These are phyloP conservation scores for Arthroderma sp. DNA, from an alignment of 2,329 filamentous ascomycete species.

Conservation along the genomic window DNA sequence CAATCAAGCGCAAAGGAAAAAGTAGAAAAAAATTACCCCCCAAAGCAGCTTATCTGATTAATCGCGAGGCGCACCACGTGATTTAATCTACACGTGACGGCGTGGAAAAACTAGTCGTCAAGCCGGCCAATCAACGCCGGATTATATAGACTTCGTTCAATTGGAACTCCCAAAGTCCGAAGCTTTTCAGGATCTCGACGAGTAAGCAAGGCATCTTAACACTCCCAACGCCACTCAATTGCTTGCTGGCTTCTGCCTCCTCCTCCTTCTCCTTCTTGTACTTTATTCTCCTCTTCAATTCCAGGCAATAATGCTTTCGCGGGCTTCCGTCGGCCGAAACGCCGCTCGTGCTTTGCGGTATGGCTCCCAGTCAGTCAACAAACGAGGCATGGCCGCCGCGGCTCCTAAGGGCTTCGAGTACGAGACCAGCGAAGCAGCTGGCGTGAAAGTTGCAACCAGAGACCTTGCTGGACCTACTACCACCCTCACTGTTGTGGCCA, in stretches of 20 bases:
- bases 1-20: neutral
- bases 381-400: slow-evolving; percentile 52
- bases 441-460: slow-evolving; percentile 84
- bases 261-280: neutral
- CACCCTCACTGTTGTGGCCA: slow-evolving; percentile 80
- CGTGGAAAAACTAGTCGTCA: slow-evolving; percentile 15
- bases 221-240: neutral
- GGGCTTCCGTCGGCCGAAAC: slow-evolving; percentile 50
- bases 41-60: too few species aligned
- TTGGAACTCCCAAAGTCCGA: neutral
- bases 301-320: slow-evolving; percentile 52
- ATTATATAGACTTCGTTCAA: slow-evolving; percentile 20
- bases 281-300: too few species aligned
- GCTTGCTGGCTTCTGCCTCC: neutral
- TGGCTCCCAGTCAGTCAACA: slow-evolving; percentile 41
- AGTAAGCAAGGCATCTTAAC: too few species aligned
- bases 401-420: slow-evolving; percentile 70
- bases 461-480: slow-evolving; percentile 80
- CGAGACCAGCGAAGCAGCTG: slow-evolving; percentile 71
- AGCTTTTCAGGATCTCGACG: too few species aligned
- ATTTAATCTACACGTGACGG: too few species aligned
- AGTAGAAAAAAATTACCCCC: too few species aligned
- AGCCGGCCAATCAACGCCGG: slow-evolving; percentile 25
- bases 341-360: slow-evolving; percentile 49
- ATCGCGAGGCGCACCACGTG: too few species aligned